phyloP scores from a whole-genome alignment of 768 basidiomycete genomes.

The Lactifluus pinguis region DNA sequence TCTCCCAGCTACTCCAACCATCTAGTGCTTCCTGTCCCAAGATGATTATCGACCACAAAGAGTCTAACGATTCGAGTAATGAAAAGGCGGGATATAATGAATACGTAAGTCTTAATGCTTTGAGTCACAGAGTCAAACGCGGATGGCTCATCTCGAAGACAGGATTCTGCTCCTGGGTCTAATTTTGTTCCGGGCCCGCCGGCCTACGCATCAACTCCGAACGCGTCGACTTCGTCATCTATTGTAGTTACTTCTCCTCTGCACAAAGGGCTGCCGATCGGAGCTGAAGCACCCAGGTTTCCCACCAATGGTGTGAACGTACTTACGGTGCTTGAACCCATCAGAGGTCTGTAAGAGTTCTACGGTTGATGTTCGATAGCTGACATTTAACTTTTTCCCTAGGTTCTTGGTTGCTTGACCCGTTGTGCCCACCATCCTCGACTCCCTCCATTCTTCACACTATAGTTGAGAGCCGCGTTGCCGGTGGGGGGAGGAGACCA shows the following conservation, averaged over 20 bases:
- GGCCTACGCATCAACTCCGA: not conserved
- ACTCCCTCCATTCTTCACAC: not conserved
- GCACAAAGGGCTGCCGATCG: not conserved
- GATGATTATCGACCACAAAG: not conserved
- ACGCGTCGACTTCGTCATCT: not conserved
- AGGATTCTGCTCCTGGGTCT: not conserved
- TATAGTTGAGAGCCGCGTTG: not conserved
- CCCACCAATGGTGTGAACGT: constrained; percentile 5
- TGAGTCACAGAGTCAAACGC: not conserved
- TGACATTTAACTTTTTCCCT: not conserved
- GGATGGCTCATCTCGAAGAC: not conserved
- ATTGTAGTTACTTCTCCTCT: not conserved
- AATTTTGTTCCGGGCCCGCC: not conserved
- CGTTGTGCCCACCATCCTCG: constrained; percentile 1
- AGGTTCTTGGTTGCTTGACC: constrained; percentile 15
- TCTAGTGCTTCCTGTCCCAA: not conserved
- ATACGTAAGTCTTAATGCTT: not conserved
- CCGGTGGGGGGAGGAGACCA: not conserved
- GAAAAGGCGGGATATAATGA: not conserved
- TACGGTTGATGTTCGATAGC: not conserved
- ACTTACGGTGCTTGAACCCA: constrained; percentile 3
- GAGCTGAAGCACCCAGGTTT: not conserved
- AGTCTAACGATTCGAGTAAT: not conserved
- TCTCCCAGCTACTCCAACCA: not conserved
- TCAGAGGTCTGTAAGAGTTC: constrained; percentile 3